These are phyloP conservation scores for Chlorella variabilis DNA, from an alignment of 163 green algal species.

Conservation along the genomic window DNA sequence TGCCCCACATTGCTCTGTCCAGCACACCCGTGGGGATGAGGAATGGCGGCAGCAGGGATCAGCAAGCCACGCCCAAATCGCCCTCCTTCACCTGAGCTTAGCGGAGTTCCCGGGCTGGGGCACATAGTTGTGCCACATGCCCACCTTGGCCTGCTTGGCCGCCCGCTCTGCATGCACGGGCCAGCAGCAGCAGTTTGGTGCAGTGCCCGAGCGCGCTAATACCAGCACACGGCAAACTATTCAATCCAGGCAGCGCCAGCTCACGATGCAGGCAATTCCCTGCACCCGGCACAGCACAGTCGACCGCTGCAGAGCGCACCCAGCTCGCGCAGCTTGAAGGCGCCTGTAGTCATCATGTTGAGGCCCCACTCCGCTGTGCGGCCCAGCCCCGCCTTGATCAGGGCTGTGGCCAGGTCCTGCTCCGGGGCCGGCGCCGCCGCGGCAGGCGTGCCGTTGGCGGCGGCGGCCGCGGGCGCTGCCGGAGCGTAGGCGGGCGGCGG, in stretches of 20 bases:
- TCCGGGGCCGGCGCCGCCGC: not conserved
- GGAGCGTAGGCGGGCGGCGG: slow-evolving; percentile 39
- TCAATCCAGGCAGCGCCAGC: no score
- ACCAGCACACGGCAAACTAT: no score
- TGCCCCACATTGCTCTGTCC: no score
- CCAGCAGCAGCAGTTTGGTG: not conserved
- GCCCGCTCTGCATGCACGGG: slow-evolving; percentile 65
- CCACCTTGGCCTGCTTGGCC: slow-evolving; percentile 75
- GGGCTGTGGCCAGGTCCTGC: slow-evolving; percentile 66
- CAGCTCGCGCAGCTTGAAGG: slow-evolving; percentile 74
- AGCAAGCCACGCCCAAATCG: not conserved
- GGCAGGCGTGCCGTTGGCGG: slow-evolving; percentile 55
- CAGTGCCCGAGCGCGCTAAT: no score
- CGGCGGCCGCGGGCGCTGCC: slow-evolving; percentile 66
- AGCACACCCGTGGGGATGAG: no score
- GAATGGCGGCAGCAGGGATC: no score
- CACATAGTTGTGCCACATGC: slow-evolving; percentile 90
- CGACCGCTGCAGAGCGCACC: no score
- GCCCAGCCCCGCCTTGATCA: slow-evolving; percentile 73
- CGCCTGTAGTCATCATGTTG: slow-evolving; percentile 77
- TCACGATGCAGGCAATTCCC: no score
- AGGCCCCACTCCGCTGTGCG: slow-evolving; percentile 88
- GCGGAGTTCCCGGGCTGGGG: slow-evolving; percentile 56
- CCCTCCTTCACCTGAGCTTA: slow-evolving; percentile 38
- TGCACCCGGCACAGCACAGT: no score